These are phyloP conservation scores for Vararia minispora DNA, from an alignment of 768 basidiomycete genomes.

Conservation along the genomic window DNA sequence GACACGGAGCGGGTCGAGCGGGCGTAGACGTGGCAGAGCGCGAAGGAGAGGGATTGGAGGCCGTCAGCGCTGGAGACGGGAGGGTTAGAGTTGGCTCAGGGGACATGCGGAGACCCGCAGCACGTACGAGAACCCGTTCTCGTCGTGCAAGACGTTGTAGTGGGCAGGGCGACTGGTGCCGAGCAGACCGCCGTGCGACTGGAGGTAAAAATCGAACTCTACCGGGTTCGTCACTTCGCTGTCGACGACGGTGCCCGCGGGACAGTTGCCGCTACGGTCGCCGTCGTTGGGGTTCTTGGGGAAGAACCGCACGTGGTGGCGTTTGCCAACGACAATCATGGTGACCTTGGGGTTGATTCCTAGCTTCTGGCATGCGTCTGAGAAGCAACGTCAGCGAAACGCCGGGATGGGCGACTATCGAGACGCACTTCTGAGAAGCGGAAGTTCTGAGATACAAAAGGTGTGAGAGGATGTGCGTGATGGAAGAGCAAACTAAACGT, in stretches of 20 bases:
- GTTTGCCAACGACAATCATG: slow-evolving; percentile 70
- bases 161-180: slow-evolving; percentile 66
- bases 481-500: slow-evolving; percentile 10
- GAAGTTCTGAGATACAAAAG: slow-evolving; percentile 34
- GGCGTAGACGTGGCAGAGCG: slow-evolving; percentile 73
- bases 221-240: slow-evolving; percentile 55
- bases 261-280: slow-evolving; percentile 63
- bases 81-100: slow-evolving; percentile 4
- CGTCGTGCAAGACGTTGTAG: slow-evolving; percentile 39
- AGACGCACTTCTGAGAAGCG: slow-evolving; percentile 41
- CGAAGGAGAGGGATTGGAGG: slow-evolving; percentile 61
- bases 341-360: slow-evolving; percentile 59
- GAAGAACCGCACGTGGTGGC: slow-evolving; percentile 61
- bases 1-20: slow-evolving; percentile 74
- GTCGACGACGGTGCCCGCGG: slow-evolving; percentile 73
- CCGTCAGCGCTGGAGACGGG: slow-evolving; percentile 39
- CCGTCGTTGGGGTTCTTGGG: slow-evolving; percentile 31
- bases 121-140: slow-evolving; percentile 51
- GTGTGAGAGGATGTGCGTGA: slow-evolving; percentile 4
- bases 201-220: slow-evolving; percentile 71
- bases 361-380: slow-evolving; percentile 54
- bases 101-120: neutral
- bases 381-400: neutral
- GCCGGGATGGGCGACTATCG: neutral
- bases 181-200: slow-evolving; percentile 65